phyloP scores from a whole-genome alignment of 2,329 filamentous ascomycete species.

The Trichoderma cornu-damae region DNA sequence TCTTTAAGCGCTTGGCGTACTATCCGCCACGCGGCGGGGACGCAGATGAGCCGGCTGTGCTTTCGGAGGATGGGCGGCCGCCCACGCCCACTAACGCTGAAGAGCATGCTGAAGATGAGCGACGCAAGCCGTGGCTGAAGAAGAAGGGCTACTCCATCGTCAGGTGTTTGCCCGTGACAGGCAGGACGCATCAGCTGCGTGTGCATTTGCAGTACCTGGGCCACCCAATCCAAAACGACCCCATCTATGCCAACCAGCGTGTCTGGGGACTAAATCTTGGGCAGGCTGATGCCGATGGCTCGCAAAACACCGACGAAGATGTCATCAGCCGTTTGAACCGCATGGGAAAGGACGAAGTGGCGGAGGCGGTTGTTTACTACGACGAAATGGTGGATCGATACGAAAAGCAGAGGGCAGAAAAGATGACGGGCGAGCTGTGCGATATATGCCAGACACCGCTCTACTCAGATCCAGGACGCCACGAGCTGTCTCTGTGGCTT shows the following conservation, averaged over 20 bases:
- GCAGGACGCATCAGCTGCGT: constrained; percentile 88
- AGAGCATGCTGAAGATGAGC: constrained; percentile 20
- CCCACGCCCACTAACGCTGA: constrained; percentile 24
- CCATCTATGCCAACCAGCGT: constrained; percentile 90
- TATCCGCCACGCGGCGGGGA: constrained; percentile 55
- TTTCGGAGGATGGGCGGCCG: constrained; percentile 21
- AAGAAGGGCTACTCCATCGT: constrained; percentile 88
- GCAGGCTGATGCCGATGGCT: constrained; percentile 57
- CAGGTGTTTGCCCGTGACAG: constrained; percentile 86
- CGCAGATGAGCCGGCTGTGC: neutral
- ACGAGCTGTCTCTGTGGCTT: constrained; percentile 89
- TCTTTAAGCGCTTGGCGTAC: constrained; percentile 90
- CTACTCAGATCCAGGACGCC: constrained; percentile 84
- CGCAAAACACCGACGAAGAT: constrained; percentile 74
- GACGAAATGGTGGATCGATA: constrained; percentile 91
- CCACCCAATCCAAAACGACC: constrained; percentile 93
- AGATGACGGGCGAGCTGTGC: constrained; percentile 81
- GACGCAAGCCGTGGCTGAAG: constrained; percentile 40
- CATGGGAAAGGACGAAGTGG: constrained; percentile 93
- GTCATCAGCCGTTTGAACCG: constrained; percentile 77
- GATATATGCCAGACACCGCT: constrained; percentile 77
- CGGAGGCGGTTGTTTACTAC: constrained; percentile 86
- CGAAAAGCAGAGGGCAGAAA: constrained; percentile 85
- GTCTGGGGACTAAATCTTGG: constrained; percentile 85
- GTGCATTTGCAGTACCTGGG: constrained; percentile 94